Evolutionary conservation across 2,329 filamentous ascomycete species (phyloP).

Genomic region (Podosphaera fusca): DNA sequence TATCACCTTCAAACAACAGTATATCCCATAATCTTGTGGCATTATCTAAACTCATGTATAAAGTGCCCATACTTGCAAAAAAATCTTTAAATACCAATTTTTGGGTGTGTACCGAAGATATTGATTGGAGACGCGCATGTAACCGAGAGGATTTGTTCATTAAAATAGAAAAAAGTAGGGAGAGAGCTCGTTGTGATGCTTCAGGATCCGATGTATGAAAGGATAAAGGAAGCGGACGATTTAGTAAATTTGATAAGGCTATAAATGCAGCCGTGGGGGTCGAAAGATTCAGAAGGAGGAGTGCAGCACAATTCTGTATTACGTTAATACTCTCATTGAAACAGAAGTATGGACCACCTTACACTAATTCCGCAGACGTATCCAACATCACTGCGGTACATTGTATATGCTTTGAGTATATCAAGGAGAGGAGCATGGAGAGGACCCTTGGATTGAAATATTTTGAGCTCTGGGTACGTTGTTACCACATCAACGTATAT

Average conservation of each 20-base stretch:
- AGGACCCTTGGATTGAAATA: conserved; percentile 33
- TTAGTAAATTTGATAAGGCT: conserved; percentile 52
- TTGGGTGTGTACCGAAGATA: conserved; percentile 22
- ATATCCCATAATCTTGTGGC: conserved; percentile 59
- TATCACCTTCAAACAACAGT: conserved; percentile 62
- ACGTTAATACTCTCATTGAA: conserved; percentile 7
- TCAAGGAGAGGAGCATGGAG: conserved; percentile 45
- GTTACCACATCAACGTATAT: conserved; percentile 41
- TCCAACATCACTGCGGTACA: conserved; percentile 65
- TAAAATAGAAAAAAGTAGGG: conserved; percentile 43
- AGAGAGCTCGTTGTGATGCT: conserved; percentile 47
- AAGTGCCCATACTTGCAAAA: conserved; percentile 42
- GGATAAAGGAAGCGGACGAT: conserved; percentile 49
- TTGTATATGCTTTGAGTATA: conserved; percentile 54
- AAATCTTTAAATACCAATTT: conserved; percentile 33
- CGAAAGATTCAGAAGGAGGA: conserved; percentile 49
- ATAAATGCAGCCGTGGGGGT: conserved; percentile 41
- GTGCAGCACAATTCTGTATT: conserved; percentile 41
- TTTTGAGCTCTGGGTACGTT: conserved; percentile 49
- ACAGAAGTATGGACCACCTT: conserved; percentile 18
- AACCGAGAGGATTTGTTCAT: conserved; percentile 39
- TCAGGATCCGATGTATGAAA: conserved; percentile 49
- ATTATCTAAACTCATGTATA: conserved; percentile 40
- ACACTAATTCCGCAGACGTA: conserved; percentile 56
- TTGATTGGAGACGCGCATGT: conserved; percentile 35